phyloP scores from a whole-genome alignment of 2,329 filamentous ascomycete genomes.

The Graphium sp. region DNA sequence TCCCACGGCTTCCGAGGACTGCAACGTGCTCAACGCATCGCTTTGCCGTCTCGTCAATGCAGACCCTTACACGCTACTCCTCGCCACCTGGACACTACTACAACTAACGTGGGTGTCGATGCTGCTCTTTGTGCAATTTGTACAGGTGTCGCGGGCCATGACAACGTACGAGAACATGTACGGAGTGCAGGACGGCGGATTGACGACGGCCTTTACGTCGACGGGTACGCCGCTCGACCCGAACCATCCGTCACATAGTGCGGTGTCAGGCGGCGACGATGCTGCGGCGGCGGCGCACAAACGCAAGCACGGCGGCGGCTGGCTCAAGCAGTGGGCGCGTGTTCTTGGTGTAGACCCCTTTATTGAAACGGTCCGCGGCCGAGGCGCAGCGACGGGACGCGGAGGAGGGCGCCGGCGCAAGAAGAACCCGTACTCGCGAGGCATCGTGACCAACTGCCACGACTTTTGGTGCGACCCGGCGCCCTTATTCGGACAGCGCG shows the following conservation, averaged over 20 bases:
- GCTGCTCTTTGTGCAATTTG: slow-evolving; percentile 83
- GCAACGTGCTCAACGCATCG: slow-evolving; percentile 57
- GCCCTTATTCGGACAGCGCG: slow-evolving; percentile 59
- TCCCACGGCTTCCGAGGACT: slow-evolving; percentile 34
- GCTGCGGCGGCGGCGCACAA: slow-evolving; percentile 23
- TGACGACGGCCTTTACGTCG: slow-evolving; percentile 63
- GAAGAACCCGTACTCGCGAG: slow-evolving; percentile 72
- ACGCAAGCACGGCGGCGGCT: slow-evolving; percentile 35
- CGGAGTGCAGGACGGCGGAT: slow-evolving; percentile 46
- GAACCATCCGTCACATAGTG: slow-evolving; percentile 45
- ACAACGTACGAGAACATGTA: slow-evolving; percentile 97
- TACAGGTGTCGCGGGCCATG: slow-evolving; percentile 82
- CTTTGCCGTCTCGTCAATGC: slow-evolving; percentile 64
- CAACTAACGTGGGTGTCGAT: slow-evolving; percentile 96
- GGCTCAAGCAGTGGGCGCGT: slow-evolving; percentile 64
- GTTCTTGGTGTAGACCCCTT: slow-evolving; percentile 87
- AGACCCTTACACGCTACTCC: slow-evolving; percentile 69
- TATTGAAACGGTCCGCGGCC: slow-evolving; percentile 76
- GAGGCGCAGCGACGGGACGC: slow-evolving; percentile 46
- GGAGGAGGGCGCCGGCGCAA: slow-evolving; percentile 25
- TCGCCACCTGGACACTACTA: slow-evolving; percentile 62
- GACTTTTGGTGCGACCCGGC: slow-evolving; percentile 94
- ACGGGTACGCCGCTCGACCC: slow-evolving; percentile 57
- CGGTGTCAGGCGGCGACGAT: slow-evolving; percentile 21
- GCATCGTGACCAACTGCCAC: slow-evolving; percentile 73